Base-by-base conservation (phyloP, 2,329 filamentous ascomycete species). In the Pseudogymnoascus sp. region DNA sequence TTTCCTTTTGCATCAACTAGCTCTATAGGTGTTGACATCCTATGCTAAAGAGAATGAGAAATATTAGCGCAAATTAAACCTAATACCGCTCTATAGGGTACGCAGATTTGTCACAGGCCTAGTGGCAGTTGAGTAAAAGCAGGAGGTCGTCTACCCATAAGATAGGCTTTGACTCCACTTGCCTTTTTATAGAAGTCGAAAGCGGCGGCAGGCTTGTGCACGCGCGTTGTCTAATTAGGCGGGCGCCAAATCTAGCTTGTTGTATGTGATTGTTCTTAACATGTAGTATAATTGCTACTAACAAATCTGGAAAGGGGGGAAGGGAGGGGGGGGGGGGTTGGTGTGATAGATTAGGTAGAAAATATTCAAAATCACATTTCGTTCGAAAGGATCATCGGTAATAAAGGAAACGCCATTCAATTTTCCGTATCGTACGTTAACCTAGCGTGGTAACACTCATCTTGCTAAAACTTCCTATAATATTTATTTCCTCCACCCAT, bases 71-170 rank as follows among this genome's bases (percentile, higher is more conserved):
- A 35, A 63, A 67, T 44, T 64, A 14, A 35, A 67, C 50, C n/a
- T 33, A 26, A 21, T 70, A 61, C 26, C 63, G 62, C 61, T 71
- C 64, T 29, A 59, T 71, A 40, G 63, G 66, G 64, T 69, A 71
- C 26, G 65, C 6, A 50, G 44, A 29, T 50, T 26, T 50, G 13
- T 50, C 6, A 29, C 13, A 2, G 44, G 21, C 42, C 40, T 10
- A 44, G 19, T 44, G 19, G 19, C 16, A 40, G 35, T 38, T 40
- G 6, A 40, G 38, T 10, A 40, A 40, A 40, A 16, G 38, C 2
- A 40, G 6, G 38, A 19, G 38, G 38, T 40, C 38, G 16, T 40
- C 16, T 6, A 19, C 38, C 38, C 38, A n/a, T 40, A 40, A 40
- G 6, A 40, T n/a, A 40, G 35, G 35, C 14, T 38, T 38, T 13